These are phyloP conservation scores for Trifolium repens DNA, from an alignment of 306 rosid species.

Conservation along the genomic window DNA sequence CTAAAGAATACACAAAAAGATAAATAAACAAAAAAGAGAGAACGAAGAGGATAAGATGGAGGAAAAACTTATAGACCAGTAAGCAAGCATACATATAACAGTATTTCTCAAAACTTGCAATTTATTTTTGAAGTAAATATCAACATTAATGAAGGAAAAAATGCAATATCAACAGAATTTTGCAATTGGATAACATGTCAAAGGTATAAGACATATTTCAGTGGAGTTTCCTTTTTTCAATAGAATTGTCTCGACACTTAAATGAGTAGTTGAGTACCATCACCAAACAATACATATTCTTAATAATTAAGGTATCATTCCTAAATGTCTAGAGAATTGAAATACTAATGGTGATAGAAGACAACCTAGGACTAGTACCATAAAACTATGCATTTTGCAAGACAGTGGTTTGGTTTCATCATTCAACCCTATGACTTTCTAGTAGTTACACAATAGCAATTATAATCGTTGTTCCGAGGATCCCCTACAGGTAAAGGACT, in stretches of 20 bases:
- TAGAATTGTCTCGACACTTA: background rate
- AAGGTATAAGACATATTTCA: slow-evolving; percentile 11
- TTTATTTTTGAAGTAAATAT: slow-evolving; percentile 29
- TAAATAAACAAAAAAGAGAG: background rate
- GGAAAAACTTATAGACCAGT: slow-evolving; percentile 13
- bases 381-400: too few relatives aligned
- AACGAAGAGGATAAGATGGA: background rate
- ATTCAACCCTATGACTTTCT: background rate
- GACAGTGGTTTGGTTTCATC: too few relatives aligned
- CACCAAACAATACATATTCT: background rate
- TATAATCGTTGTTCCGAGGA: background rate
- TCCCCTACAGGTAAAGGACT: slow-evolving; percentile 2
- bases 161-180: slow-evolving; percentile 21
- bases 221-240: background rate
- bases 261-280: background rate
- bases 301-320: background rate
- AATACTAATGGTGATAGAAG: background rate
- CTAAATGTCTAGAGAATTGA: background rate
- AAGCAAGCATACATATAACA: background rate
- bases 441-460: background rate
- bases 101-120: slow-evolving; percentile 9
- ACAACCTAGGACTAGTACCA: too few relatives aligned
- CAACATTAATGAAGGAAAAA: background rate
- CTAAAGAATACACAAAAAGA: slow-evolving; percentile 47
- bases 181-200: background rate